Evolutionary conservation across 768 basidiomycete species (phyloP).

Genomic region (Lactifluus hygrophoroides): DNA sequence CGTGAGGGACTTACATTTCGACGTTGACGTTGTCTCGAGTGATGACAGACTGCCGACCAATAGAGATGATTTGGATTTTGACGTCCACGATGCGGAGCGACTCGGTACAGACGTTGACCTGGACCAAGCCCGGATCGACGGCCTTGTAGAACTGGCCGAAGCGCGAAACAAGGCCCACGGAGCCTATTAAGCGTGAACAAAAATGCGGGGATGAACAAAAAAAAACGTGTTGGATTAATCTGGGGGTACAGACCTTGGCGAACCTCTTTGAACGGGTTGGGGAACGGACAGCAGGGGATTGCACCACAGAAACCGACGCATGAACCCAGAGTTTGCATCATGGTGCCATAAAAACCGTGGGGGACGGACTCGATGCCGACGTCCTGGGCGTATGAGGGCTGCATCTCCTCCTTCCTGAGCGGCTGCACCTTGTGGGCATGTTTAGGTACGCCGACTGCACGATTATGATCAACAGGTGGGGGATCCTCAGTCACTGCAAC

Average conservation of each 20-base stretch:
- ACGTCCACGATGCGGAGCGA: slow-evolving; percentile 81
- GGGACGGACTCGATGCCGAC: slow-evolving; percentile 66
- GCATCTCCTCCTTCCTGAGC: slow-evolving; percentile 78
- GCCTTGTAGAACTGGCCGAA: slow-evolving; percentile 97
- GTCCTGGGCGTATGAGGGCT: slow-evolving; percentile 92
- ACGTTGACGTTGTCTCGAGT: slow-evolving; percentile 96
- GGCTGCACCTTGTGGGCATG: slow-evolving; percentile 77
- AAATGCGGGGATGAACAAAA: background rate
- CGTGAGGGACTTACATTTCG: slow-evolving; percentile 54
- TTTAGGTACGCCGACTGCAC: slow-evolving; percentile 1
- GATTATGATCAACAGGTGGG: background rate
- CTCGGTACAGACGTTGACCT: slow-evolving; percentile 94
- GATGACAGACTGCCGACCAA: slow-evolving; percentile 84
- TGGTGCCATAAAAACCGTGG: slow-evolving; percentile 80
- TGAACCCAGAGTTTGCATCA: slow-evolving; percentile 62
- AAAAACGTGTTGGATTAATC: background rate
- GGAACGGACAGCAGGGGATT: slow-evolving; percentile 75
- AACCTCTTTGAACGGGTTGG: slow-evolving; percentile 81
- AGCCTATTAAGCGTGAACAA: slow-evolving; percentile 42
- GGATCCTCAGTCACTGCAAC: slow-evolving; percentile 56
- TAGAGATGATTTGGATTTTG: slow-evolving; percentile 89
- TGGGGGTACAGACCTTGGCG: slow-evolving; percentile 51
- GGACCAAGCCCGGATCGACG: slow-evolving; percentile 85
- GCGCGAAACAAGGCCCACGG: slow-evolving; percentile 83
- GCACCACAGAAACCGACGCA: slow-evolving; percentile 64